These are phyloP conservation scores for Pseudogymnoascus destructans DNA, from an alignment of 2,329 filamentous ascomycete species.

Conservation along the genomic window DNA sequence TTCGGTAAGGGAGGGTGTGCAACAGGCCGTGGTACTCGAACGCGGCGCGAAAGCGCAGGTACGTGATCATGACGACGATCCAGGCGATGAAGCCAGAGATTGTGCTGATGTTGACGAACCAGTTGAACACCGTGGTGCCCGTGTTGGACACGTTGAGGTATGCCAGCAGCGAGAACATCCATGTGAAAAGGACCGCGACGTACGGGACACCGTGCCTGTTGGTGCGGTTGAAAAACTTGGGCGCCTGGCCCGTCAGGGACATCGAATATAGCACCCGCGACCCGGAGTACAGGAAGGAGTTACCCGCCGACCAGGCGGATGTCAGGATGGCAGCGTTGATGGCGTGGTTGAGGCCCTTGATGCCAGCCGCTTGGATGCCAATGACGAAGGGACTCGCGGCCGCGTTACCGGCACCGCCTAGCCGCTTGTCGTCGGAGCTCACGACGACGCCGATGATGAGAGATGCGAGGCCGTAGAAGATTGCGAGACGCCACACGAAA, in stretches of 20 bases:
- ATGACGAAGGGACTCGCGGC: constrained; percentile 38
- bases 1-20: constrained; percentile 38
- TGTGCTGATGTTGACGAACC: constrained; percentile 58
- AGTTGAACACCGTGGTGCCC: constrained; percentile 51
- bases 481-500: constrained; percentile 44
- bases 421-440: constrained; percentile 47
- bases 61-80: constrained; percentile 44
- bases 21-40: constrained; percentile 40
- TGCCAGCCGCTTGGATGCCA: constrained; percentile 53
- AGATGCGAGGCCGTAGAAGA: constrained; percentile 48
- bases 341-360: constrained; percentile 48
- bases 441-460: constrained; percentile 47
- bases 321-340: constrained; percentile 58
- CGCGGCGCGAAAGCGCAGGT: constrained; percentile 45
- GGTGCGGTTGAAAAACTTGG: constrained; percentile 43
- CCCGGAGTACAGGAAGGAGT: constrained; percentile 50
- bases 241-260: constrained; percentile 51
- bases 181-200: constrained; percentile 40
- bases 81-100: constrained; percentile 48
- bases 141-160: constrained; percentile 55
- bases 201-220: constrained; percentile 48
- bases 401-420: constrained; percentile 34
- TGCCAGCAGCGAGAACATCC: constrained; percentile 47
- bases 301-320: constrained; percentile 49
- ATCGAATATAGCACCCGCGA: constrained; percentile 58